Conservation (phyloP, 768 basidiomycete species). For the Candolleomyces efflorescens region DNA sequence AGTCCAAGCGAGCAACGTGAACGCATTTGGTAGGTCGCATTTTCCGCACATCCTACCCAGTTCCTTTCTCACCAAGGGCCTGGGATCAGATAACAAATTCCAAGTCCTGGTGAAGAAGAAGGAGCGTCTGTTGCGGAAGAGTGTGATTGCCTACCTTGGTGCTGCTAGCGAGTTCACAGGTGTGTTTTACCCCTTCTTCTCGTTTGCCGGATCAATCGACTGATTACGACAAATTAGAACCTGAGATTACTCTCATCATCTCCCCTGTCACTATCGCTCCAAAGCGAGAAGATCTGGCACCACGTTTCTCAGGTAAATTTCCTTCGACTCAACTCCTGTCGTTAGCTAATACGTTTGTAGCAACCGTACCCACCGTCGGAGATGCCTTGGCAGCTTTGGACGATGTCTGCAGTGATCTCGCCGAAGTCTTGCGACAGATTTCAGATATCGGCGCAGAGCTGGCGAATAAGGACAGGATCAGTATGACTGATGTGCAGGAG, state of each 20-base stretch:
- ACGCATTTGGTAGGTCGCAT: slow-evolving; percentile 48
- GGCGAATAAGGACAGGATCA: slow-evolving; percentile 63
- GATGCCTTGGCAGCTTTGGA: slow-evolving; percentile 68
- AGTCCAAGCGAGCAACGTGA: slow-evolving; percentile 45
- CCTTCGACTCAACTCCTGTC: no score
- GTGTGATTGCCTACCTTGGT: slow-evolving; percentile 64
- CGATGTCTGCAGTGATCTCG: slow-evolving; percentile 57
- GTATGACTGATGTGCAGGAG: slow-evolving; percentile 68
- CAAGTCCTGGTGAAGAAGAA: slow-evolving; percentile 50
- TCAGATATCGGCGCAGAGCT: slow-evolving; percentile 67
- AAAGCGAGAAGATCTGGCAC: slow-evolving; percentile 51
- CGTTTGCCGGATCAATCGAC: not conserved
- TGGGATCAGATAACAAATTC: slow-evolving; percentile 54
- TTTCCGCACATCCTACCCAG: not conserved
- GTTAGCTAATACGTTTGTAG: slow-evolving; percentile 36
- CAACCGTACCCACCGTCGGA: slow-evolving; percentile 72
- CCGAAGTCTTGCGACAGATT: slow-evolving; percentile 60
- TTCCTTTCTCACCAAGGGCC: not conserved
- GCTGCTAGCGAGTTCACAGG: slow-evolving; percentile 70
- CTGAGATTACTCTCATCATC: slow-evolving; percentile 67
- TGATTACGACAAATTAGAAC: slow-evolving; percentile 34
- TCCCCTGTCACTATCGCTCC: slow-evolving; percentile 61
- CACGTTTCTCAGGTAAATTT: slow-evolving; percentile 58
- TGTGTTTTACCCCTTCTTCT: slow-evolving; percentile 18
- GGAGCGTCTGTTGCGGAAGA: slow-evolving; percentile 56